These are phyloP conservation scores for Thalassiosira oceanica DNA, from an alignment of 352 stramenopile genomes.

Conservation along the genomic window DNA sequence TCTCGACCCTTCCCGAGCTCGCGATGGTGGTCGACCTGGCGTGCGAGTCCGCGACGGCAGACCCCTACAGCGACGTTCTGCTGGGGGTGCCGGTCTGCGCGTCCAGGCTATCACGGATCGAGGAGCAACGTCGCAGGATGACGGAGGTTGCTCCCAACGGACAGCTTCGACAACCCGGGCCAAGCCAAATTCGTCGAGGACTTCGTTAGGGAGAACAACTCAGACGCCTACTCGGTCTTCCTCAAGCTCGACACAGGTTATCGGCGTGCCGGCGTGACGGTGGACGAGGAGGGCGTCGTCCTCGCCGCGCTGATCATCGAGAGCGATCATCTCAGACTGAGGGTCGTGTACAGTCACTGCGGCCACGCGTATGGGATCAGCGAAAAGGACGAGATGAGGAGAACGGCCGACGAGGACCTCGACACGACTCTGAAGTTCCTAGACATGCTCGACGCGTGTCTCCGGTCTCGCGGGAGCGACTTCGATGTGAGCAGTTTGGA, in stretches of 20 bases:
- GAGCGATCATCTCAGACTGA: conserved; percentile 17
- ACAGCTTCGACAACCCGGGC: conserved; percentile 28
- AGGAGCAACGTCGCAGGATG: conserved; percentile 14
- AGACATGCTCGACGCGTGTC: conserved; percentile 3
- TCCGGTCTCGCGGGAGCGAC: not conserved
- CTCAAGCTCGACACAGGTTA: conserved; percentile 47
- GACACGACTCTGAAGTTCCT: conserved; percentile 20
- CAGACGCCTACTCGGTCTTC: conserved; percentile 22
- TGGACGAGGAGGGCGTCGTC: conserved; percentile 4
- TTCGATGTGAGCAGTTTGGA: conserved; percentile 19
- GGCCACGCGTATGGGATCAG: conserved; percentile 36
- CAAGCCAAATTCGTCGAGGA: conserved; percentile 32
- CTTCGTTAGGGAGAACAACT: conserved; percentile 8
- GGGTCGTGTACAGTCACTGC: conserved; percentile 43
- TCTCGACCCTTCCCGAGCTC: conserved; percentile 30
- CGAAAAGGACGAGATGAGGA: conserved; percentile 18
- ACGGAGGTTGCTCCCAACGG: not conserved
- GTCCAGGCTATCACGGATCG: conserved; percentile 17
- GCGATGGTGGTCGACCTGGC: conserved; percentile 25
- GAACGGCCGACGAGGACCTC: conserved; percentile 16
- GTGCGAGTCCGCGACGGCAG: not conserved
- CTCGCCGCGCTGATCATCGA: conserved; percentile 36
- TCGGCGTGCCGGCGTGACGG: conserved; percentile 29
- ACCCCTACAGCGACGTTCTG: conserved; percentile 32
- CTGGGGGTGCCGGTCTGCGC: conserved; percentile 30